Conservation (phyloP, 2,329 filamentous ascomycete genomes). For the Geosmithia flava region DNA sequence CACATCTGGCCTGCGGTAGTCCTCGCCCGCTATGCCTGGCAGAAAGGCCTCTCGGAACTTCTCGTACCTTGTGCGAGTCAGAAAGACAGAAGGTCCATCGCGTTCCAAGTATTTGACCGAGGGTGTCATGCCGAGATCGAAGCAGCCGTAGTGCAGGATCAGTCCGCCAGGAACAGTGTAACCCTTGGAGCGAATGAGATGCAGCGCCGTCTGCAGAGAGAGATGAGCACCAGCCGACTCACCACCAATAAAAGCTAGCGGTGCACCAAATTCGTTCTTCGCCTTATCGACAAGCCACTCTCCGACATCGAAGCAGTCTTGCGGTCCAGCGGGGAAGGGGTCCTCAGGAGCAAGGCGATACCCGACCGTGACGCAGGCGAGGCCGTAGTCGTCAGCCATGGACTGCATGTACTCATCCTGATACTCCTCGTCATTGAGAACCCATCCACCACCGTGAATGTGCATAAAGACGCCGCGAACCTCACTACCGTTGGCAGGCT, state of each 20-base stretch:
- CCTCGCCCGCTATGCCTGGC: not conserved
- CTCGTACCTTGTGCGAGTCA: not conserved
- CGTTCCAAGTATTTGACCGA: not conserved
- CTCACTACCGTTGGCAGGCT: not conserved
- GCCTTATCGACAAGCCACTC: slow-evolving; percentile 2
- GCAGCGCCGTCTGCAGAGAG: not conserved
- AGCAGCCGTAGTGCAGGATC: slow-evolving; percentile 1
- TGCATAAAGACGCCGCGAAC: slow-evolving; percentile 1
- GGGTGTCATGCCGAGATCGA: not conserved
- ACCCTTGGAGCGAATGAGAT: not conserved
- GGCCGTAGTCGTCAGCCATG: slow-evolving; percentile 51
- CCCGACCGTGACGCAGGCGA: slow-evolving; percentile 39
- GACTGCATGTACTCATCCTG: slow-evolving; percentile 31
- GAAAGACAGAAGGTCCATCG: not conserved
- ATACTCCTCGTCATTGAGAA: not conserved
- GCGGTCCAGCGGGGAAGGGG: slow-evolving; percentile 1
- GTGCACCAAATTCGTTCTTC: not conserved
- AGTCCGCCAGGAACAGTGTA: not conserved
- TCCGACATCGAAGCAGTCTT: slow-evolving; percentile 4
- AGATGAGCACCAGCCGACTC: slow-evolving; percentile 1
- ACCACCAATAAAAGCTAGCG: not conserved
- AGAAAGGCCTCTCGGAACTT: not conserved
- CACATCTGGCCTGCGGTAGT: not conserved
- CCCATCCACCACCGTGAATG: slow-evolving; percentile 1
- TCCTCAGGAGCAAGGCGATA: slow-evolving; percentile 4